Percentiles rank a stretch among this genome's conserved stretches.
These are phyloP conservation scores for Termitomyces sp. DNA, from an alignment of 768 basidiomycete genomes.

Conservation along the genomic window DNA sequence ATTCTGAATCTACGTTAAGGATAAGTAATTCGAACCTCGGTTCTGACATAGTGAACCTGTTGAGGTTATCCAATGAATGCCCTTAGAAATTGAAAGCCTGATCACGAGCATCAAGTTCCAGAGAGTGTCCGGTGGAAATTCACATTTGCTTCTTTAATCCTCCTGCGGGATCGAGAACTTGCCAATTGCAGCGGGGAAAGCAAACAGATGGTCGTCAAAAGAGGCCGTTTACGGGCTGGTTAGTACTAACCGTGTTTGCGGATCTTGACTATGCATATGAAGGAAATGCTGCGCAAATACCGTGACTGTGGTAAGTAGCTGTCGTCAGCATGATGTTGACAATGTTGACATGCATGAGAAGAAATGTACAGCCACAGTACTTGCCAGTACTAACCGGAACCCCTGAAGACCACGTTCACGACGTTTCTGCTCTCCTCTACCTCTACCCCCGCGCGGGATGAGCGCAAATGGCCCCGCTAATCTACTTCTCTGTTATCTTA, in stretches of 20 bases:
- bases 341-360: constrained; percentile 1
- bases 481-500: constrained; percentile 21
- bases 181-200: too few relatives aligned
- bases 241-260: background rate
- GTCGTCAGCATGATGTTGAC: too few relatives aligned
- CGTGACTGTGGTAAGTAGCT: too few relatives aligned
- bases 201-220: too few relatives aligned
- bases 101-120: background rate
- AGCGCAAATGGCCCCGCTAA: constrained; percentile 32
- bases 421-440: background rate
- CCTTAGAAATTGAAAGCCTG: background rate
- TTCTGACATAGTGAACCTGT: background rate
- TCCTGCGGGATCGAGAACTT: too few relatives aligned
- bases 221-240: too few relatives aligned
- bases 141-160: too few relatives aligned
- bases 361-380: background rate
- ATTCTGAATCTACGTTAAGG: background rate
- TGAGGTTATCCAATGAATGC: background rate
- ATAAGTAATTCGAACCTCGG: background rate
- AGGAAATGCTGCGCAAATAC: background rate
- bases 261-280: too few relatives aligned
- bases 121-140: too few relatives aligned
- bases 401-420: constrained; percentile 2
- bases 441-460: constrained; percentile 18
- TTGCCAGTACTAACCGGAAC: too few relatives aligned